Conservation (phyloP, 257 asterid genomes). For the Penstemon newberryi region DNA sequence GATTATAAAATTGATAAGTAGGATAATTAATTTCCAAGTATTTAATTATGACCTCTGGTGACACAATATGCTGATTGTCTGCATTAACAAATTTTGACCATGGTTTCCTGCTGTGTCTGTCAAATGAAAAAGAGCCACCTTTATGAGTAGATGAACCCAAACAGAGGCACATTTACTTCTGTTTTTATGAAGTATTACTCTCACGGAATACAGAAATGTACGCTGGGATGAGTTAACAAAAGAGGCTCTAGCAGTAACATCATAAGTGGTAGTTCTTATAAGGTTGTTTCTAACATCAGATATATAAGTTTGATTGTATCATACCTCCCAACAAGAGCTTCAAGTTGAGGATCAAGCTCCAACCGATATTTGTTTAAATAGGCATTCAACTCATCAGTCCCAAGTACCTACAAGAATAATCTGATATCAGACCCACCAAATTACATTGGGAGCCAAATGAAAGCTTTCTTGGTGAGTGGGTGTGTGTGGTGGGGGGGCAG, state of each 20-base stretch:
- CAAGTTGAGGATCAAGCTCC: constrained; percentile 91
- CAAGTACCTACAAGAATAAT: constrained; percentile 68
- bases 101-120: constrained; percentile 90
- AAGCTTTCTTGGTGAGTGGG: no score
- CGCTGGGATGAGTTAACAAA: neutral
- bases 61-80: constrained; percentile 84
- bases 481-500: no score
- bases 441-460: neutral
- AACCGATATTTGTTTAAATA: constrained; percentile 79
- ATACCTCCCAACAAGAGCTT: constrained; percentile 93
- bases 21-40: neutral
- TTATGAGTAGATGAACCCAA: constrained; percentile 1
- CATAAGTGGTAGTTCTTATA: neutral
- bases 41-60: constrained; percentile 71
- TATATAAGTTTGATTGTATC: constrained; percentile 9
- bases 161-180: neutral
- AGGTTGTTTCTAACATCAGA: neutral
- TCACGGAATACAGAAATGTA: neutral
- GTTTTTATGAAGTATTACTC: neutral
- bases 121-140: constrained; percentile 20
- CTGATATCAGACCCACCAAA: constrained; percentile 27
- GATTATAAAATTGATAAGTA: neutral
- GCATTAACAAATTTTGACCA: constrained; percentile 86
- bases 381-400: constrained; percentile 92
- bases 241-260: constrained; percentile 9